Evolutionary conservation across 2,329 filamentous ascomycete genomes (phyloP), one percentile per base, ranked within the genome.

Genomic region (Orbilia brochopaga): DNA sequence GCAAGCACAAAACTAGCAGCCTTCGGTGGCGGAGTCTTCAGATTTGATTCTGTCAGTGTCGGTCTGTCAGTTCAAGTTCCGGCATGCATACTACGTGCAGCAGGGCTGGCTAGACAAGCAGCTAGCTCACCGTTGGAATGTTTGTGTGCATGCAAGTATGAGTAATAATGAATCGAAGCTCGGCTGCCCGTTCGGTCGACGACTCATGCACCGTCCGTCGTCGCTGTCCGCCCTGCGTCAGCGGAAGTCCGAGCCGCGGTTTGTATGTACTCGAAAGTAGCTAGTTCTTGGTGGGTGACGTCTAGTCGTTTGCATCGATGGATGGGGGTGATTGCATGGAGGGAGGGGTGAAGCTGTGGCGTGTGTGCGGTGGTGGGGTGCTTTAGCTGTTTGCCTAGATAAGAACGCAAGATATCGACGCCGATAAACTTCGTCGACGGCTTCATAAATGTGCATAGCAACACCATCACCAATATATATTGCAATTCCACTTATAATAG

Each of bases 21-120:
- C 19, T 27, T 40, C 2, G 58, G 58, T 62, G 58, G 58, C 58
- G 58, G 58, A 48, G 58, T 48, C 54, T 53, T 53, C 53, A 54
- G 54, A 62, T 62, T 62, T 61, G 8, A 32, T 32, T 32, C 27
- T 8, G 3, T 32, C 27, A 32, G 27, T 32, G 27, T 32, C 27
- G 8, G 27, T 32, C 27, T 4, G 27, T 32, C 27, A 3, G n/a
- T 32, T 32, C 27, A 32, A 4, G 4, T 32, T 32, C 27, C 27
- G 8, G 27, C 27, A 3, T 32, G 27, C 27, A 32, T n/a, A 8
- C 27, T 32, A 3, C 27, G 27, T 8, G 27, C 27, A 32, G 27
- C 27, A 32, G 27, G 27, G 27, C 27, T 32, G 8, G 27, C 27
- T 32, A 32, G 27, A n/a, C n/a, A n/a, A n/a, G n/a, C 27, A 4